Conservation (phyloP, 352 stramenopile genomes). For the Thalassiosira livingstoniorum region DNA sequence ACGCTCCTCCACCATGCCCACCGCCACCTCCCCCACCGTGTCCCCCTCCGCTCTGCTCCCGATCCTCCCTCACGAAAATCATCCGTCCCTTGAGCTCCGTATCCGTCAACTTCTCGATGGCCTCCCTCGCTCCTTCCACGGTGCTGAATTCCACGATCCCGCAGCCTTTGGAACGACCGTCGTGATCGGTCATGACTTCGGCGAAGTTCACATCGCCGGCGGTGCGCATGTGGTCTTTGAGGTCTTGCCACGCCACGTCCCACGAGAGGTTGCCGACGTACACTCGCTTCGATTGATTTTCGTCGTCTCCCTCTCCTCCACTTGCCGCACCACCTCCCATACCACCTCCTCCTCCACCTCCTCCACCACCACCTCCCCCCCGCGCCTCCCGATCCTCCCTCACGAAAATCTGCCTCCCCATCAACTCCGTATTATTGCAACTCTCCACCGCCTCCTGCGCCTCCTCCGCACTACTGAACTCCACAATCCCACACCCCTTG, state of each 20-base stretch:
- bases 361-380: constrained; percentile 7
- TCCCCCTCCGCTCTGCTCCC: constrained; percentile 78
- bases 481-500: constrained; percentile 94
- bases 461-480: constrained; percentile 89
- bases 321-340: too few relatives aligned
- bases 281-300: constrained; percentile 67
- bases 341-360: not conserved
- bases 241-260: constrained; percentile 83
- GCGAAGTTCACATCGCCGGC: constrained; percentile 80
- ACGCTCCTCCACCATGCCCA: constrained; percentile 4
- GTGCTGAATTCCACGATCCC: constrained; percentile 85
- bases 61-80: constrained; percentile 95
- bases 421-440: constrained; percentile 92
- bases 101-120: constrained; percentile 92
- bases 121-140: constrained; percentile 86
- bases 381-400: constrained; percentile 91
- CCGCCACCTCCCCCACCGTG: constrained; percentile 24
- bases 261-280: constrained; percentile 87
- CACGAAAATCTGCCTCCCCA: constrained; percentile 93
- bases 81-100: constrained; percentile 92
- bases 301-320: constrained; percentile 38
- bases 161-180: constrained; percentile 91
- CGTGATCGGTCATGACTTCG: constrained; percentile 85
- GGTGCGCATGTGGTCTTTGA: constrained; percentile 87
- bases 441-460: constrained; percentile 88